Evolutionary conservation across 129 eudicot genomes (phyloP), one percentile per base, ranked within the genome.

Genomic region (Flaveria robusta): DNA sequence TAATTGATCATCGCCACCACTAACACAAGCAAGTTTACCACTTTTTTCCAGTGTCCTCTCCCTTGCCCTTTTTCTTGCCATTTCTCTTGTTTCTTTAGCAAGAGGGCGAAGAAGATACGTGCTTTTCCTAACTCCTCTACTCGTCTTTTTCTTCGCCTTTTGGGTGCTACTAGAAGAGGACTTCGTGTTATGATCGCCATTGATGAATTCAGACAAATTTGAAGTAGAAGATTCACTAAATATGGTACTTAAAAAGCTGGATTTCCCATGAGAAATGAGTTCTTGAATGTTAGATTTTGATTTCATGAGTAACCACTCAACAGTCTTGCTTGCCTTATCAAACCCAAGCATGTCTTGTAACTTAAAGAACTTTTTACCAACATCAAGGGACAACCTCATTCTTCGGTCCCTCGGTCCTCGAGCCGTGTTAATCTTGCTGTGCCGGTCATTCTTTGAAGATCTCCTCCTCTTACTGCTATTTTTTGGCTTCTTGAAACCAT

Each of bases 401-500:
- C 97, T 79, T 70, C 93, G 75, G 77, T 87, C 93, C 64, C 97
- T 89, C 4, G 86, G 87, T 37, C 97, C 97, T 18, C 79, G 86
- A 52, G 96, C 96, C 0, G 97, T 92, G 73, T 70, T 76, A 69
- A 92, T 89, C 88, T 89, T 89, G 88, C 91, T 89, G 81, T 92
- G 97, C 11, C 96, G 72, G 42, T 90, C 91, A 47, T 78, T 84
- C 70, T 84, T 86, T 7, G 74, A 71, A 56, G 70, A 8, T 74
- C 79, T 74, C 63, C 52, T 71, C 49, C 58, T 55, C 11, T 74
- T 62, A 24, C 16, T 52, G 77, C 58, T 54, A 26, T 4, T 79
- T 43, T 16, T 50, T 45, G 70, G 76, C 55, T 34, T 77, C 43
- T 55, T 55, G 27, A 54, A 34, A 19, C 67, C 74, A 22, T 37